Evolutionary conservation across 164 flowering plant species (phyloP), one percentile per base, ranked within the genome.

Genomic region (Amborella trichopoda): DNA sequence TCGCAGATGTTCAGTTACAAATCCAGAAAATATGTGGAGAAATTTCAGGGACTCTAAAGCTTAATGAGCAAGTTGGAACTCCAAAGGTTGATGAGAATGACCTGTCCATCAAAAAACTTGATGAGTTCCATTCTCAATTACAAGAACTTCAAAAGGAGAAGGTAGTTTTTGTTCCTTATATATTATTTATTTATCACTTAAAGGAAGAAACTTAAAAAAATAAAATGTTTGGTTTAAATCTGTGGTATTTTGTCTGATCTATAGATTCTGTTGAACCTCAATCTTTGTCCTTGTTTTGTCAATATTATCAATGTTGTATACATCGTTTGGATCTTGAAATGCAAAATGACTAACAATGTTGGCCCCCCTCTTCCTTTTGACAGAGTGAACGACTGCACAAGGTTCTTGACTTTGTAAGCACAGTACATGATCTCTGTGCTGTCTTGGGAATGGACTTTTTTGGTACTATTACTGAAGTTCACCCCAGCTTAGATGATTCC

Each of bases 61-160:
- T 63, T 37, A 60, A 28, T 41, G 80, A 80, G 32, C 64, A 59
- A 26, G 59, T 26, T 16, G 65, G 53, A 49, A 48, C 56, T 26
- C 78, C 73, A 46, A 65, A 32, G 5, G 90, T 91, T 49, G 93
- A 91, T 56, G 96, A 84, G 70, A 22, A 76, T 47, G 88, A 87
- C 53, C 63, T 91, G 9, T 70, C 99, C 28, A 52, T 80, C 54
- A 80, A 78, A 60, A 87, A 77, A 63, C 59, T 87, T 6, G 93
- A 91, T 54, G 93, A 84, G 56, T 87, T 67, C 59, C 83, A 84
- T 19, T 54, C 69, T 42, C 85, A 82, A 46, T 88, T 87, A 6
- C 85, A 78, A 59, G 90, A 87, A 40, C 96, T 91, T 65, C 93
- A 91, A 41, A 84, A 76, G 42, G 96, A 91, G 61, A 91, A 91